phyloP scores from a whole-genome alignment of 73 alveolate genomes.

The Tetrahymena borealis region DNA sequence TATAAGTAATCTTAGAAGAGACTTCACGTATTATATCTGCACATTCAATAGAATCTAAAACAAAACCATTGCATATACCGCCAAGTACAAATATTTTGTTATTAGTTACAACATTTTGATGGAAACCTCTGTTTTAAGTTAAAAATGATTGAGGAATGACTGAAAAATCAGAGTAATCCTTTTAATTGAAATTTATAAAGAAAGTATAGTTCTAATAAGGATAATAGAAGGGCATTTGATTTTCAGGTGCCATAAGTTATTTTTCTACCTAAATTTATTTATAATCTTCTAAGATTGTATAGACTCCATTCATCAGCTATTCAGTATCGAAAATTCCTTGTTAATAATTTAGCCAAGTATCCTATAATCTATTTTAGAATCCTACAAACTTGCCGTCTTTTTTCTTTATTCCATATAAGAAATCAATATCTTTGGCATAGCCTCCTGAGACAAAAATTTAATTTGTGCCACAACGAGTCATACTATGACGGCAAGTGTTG shows the following conservation, averaged over 20 bases:
- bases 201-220: neutral
- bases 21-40: neutral
- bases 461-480: neutral
- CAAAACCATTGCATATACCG: neutral
- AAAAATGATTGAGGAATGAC: neutral
- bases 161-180: neutral
- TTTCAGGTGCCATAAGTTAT: neutral
- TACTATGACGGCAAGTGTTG: neutral
- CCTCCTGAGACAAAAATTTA: neutral
- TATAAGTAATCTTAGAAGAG: neutral
- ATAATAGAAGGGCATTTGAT: neutral
- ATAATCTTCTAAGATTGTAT: neutral
- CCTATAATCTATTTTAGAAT: neutral
- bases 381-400: neutral
- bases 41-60: neutral
- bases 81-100: neutral
- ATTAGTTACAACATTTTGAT: neutral
- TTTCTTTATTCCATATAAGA: neutral
- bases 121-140: neutral
- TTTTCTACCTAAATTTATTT: neutral
- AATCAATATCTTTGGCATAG: neutral
- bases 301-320: neutral
- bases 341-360: neutral
- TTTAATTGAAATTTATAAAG: neutral
- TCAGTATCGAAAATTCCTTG: neutral